phyloP scores from a whole-genome alignment of 768 basidiomycete species.

The Naematelia aurantialba region DNA sequence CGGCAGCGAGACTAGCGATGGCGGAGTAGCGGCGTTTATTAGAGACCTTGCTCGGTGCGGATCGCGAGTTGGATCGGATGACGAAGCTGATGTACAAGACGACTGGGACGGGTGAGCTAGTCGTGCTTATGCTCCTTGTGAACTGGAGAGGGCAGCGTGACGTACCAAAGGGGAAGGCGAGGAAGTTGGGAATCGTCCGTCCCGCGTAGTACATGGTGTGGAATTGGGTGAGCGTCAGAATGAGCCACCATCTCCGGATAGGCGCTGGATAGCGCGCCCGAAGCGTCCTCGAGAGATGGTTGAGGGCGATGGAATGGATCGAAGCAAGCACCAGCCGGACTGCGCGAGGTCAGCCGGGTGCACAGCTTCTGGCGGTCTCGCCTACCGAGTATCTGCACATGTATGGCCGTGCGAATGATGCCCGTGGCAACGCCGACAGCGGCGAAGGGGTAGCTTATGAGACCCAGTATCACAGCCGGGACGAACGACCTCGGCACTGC shows the following conservation, averaged over 20 bases:
- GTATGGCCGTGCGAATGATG: conserved; percentile 58
- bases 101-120: conserved; percentile 11
- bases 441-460: conserved; percentile 57
- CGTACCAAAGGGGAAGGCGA: conserved; percentile 73
- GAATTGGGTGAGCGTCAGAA: conserved; percentile 78
- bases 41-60: conserved; percentile 2
- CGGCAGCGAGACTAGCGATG: conserved; percentile 63
- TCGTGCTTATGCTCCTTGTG: too few relatives aligned
- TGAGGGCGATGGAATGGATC: conserved; percentile 62
- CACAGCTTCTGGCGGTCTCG: conserved; percentile 10
- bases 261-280: conserved; percentile 62
- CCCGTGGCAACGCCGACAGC: conserved; percentile 53
- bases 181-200: conserved; percentile 90
- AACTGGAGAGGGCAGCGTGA: neutral
- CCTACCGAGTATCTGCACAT: conserved; percentile 69
- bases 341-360: conserved; percentile 44
- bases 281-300: conserved; percentile 63
- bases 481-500: conserved; percentile 84
- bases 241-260: conserved; percentile 56
- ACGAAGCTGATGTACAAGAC: conserved; percentile 22
- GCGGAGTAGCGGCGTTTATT: conserved; percentile 5
- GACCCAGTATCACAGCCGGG: conserved; percentile 68
- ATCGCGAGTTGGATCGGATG: conserved; percentile 12
- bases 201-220: conserved; percentile 92
- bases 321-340: conserved; percentile 71